Evolutionary conservation across 176 grass and related monocot species (phyloP).

Genomic region (Coix lacrymajobi): DNA sequence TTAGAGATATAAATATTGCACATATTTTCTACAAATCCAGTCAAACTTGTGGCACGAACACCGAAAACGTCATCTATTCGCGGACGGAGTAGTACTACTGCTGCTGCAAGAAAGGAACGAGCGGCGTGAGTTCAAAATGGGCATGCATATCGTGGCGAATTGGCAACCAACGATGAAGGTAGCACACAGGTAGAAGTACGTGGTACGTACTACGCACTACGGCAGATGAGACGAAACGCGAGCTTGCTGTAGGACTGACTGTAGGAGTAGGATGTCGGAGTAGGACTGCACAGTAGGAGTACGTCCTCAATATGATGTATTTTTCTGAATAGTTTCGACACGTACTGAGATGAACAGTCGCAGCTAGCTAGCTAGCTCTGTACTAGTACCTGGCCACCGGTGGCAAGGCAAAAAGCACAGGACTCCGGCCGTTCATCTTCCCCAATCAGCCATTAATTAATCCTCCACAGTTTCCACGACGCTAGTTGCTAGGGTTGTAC

Average conservation of each 20-base stretch:
- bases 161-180: not conserved
- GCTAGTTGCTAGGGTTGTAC: too few species aligned
- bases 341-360: not conserved
- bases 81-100: too few species aligned
- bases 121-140: not conserved
- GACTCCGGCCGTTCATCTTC: not conserved
- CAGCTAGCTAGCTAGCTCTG: not conserved
- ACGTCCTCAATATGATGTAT: too few species aligned
- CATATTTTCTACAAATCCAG: too few species aligned
- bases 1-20: too few species aligned
- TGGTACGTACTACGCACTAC: too few species aligned
- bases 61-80: too few species aligned
- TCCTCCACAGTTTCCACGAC: not conserved
- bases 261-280: too few species aligned
- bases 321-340: not conserved
- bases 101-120: not conserved
- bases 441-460: not conserved
- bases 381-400: not conserved
- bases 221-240: not conserved
- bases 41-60: too few species aligned
- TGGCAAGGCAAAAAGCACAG: conserved; percentile 9
- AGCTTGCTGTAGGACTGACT: not conserved
- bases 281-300: too few species aligned
- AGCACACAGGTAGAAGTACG: not conserved
- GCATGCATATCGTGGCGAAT: not conserved